Evolutionary conservation across 257 asterid genomes (phyloP).

Genomic region (Jaltomata sinuosa): DNA sequence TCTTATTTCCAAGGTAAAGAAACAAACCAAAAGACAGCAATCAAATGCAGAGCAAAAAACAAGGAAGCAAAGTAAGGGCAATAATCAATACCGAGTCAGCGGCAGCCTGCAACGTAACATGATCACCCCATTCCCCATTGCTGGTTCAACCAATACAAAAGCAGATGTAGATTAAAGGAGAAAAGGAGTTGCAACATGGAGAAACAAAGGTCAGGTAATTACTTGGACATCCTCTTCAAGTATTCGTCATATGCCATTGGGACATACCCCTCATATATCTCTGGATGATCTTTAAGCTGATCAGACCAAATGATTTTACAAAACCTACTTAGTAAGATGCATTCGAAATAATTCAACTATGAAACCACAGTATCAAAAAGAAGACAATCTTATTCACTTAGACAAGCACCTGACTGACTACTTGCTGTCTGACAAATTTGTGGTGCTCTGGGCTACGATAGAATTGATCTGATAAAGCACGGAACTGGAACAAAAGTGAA

Average conservation of each 20-base stretch:
- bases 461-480: conserved; percentile 92
- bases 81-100: conserved; percentile 66
- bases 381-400: background rate
- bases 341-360: background rate
- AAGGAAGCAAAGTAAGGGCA: conserved; percentile 3
- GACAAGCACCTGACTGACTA: conserved; percentile 64
- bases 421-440: conserved; percentile 81
- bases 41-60: background rate
- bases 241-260: conserved; percentile 91
- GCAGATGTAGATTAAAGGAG: background rate
- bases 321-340: background rate
- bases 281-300: conserved; percentile 83
- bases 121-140: conserved; percentile 97
- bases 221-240: conserved; percentile 69
- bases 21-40: background rate
- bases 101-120: conserved; percentile 96
- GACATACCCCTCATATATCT: conserved; percentile 81
- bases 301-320: conserved; percentile 15
- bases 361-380: background rate
- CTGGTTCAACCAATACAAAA: conserved; percentile 28
- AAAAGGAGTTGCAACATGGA: background rate
- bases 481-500: conserved; percentile 24
- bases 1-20: background rate
- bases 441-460: conserved; percentile 91
- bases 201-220: conserved; percentile 11